phyloP scores from a whole-genome alignment of 1,139 yeast genomes.

The Sugiyamaella novakii region DNA sequence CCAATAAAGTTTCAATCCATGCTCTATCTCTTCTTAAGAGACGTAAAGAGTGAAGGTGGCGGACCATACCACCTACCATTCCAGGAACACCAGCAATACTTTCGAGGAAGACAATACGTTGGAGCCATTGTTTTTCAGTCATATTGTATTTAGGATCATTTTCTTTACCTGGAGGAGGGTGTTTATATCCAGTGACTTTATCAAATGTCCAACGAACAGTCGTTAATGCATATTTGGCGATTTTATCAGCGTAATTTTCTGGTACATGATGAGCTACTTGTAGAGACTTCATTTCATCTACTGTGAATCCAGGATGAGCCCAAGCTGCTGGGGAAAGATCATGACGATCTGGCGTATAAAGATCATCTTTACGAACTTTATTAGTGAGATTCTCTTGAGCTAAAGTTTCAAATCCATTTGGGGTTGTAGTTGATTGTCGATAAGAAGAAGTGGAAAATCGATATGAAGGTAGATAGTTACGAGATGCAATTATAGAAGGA shows the following conservation, averaged over 20 bases:
- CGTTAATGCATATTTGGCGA: conserved; percentile 54
- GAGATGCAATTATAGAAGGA: neutral
- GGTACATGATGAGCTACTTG: conserved; percentile 59
- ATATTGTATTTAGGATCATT: conserved; percentile 54
- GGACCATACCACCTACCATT: conserved; percentile 58
- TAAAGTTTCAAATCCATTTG: conserved; percentile 1
- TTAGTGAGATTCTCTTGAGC: conserved; percentile 5
- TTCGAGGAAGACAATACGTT: conserved; percentile 68
- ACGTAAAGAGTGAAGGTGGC: conserved; percentile 43
- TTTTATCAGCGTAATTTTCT: conserved; percentile 50
- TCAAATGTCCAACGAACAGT: conserved; percentile 58
- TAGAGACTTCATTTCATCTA: conserved; percentile 52
- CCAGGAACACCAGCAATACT: conserved; percentile 82
- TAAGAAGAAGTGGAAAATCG: neutral
- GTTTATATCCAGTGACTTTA: conserved; percentile 64
- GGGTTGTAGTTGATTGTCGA: neutral
- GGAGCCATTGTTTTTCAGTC: conserved; percentile 68
- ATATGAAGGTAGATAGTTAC: neutral
- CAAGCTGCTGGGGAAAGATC: conserved; percentile 46
- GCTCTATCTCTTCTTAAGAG: conserved; percentile 64
- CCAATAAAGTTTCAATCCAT: conserved; percentile 73
- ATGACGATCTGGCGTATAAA: conserved; percentile 25
- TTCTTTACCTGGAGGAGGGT: conserved; percentile 49
- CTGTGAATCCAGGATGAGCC: conserved; percentile 57
- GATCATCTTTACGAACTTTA: conserved; percentile 13